Conservation (phyloP, 2,329 filamentous ascomycete species). For the Emmonsiellopsis sp. region DNA sequence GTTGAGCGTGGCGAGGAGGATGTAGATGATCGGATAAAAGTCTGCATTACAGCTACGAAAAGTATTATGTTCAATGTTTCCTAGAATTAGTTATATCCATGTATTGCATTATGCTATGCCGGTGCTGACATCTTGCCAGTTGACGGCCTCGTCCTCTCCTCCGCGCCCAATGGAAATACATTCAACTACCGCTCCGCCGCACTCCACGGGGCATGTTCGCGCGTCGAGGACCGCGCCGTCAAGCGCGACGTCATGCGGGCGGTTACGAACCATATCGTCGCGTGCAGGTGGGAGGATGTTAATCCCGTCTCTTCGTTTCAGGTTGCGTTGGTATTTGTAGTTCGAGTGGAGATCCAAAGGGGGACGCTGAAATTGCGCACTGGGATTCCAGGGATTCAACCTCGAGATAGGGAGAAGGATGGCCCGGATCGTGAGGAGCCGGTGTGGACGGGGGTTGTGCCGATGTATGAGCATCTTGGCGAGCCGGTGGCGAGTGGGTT, state of each 20-base stretch:
- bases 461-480: conserved; percentile 55
- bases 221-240: conserved; percentile 59
- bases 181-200: conserved; percentile 79
- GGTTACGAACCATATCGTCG: conserved; percentile 65
- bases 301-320: conserved; percentile 63
- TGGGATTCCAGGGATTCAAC: conserved; percentile 46
- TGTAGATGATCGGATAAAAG: background rate
- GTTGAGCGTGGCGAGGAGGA: background rate
- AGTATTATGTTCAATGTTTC: conserved; percentile 30
- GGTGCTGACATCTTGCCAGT: background rate
- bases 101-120: background rate
- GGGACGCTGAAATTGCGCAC: conserved; percentile 66
- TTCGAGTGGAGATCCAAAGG: conserved; percentile 57
- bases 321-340: conserved; percentile 62
- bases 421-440: conserved; percentile 36
- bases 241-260: conserved; percentile 68
- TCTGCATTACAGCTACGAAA: conserved; percentile 63
- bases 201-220: conserved; percentile 61
- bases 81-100: background rate
- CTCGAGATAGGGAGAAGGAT: conserved; percentile 47
- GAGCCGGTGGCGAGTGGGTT: conserved; percentile 52
- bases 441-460: conserved; percentile 53
- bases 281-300: conserved; percentile 59
- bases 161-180: conserved; percentile 70
- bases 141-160: conserved; percentile 68